Percentiles rank a stretch among this genome's conserved stretches.
These are phyloP conservation scores for Aspergillus flavus DNA, from an alignment of 2,329 filamentous ascomycete genomes.

Conservation along the genomic window DNA sequence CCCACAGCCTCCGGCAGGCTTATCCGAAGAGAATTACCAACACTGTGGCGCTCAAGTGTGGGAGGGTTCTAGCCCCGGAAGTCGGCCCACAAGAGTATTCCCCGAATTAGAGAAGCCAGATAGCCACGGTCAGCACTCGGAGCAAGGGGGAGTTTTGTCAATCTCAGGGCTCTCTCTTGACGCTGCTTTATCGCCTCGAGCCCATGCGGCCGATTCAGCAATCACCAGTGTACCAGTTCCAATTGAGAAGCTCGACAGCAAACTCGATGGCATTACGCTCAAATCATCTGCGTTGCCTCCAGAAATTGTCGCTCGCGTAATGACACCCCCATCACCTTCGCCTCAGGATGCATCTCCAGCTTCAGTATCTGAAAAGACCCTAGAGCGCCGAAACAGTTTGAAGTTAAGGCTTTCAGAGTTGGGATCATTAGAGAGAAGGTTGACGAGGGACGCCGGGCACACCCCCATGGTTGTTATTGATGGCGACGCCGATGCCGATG, in stretches of 20 bases:
- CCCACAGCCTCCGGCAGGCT: constrained; percentile 11
- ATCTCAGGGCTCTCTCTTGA: constrained; percentile 37
- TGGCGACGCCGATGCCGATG: constrained; percentile 34
- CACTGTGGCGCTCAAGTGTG: constrained; percentile 40
- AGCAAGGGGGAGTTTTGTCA: constrained; percentile 30
- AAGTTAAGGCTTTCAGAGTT: constrained; percentile 41
- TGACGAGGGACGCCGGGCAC: constrained; percentile 47
- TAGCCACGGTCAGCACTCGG: constrained; percentile 26
- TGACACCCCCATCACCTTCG: constrained; percentile 43
- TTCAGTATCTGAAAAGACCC: constrained; percentile 26
- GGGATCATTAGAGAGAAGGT: constrained; percentile 41
- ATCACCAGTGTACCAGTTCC: constrained; percentile 44
- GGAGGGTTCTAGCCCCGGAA: constrained; percentile 45
- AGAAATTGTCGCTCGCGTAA: constrained; percentile 46
- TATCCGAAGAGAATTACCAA: constrained; percentile 9
- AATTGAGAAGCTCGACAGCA: constrained; percentile 50
- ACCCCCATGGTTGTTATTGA: constrained; percentile 49
- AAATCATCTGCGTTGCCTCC: constrained; percentile 49
- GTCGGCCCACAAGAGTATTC: constrained; percentile 48
- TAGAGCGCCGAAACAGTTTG: constrained; percentile 35
- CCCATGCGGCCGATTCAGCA: constrained; percentile 35
- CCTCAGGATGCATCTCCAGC: constrained; percentile 31
- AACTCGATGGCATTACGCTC: constrained; percentile 50
- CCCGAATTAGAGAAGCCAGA: constrained; percentile 35
- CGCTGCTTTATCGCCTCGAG: constrained; percentile 42